A percentile compares a stretch with the other conserved stretches of the same genome.
Evolutionary conservation across 2,329 filamentous ascomycete genomes (phyloP).

Genomic region (Ophiostoma quercus): DNA sequence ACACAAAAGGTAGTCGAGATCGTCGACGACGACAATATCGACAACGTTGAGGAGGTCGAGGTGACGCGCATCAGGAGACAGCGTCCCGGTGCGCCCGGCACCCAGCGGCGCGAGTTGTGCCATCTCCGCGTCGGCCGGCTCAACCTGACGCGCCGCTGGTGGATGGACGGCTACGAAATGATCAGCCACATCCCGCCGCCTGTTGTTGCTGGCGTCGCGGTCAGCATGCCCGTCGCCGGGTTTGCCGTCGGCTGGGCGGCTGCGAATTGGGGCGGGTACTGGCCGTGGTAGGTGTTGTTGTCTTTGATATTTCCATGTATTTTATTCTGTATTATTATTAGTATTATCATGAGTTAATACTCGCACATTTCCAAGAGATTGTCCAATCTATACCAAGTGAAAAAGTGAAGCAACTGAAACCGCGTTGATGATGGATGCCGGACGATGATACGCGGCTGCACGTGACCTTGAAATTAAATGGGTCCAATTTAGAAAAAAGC

Average conservation of each 20-base stretch:
- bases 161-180: conserved; percentile 25
- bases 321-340: neutral
- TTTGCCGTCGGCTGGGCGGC: conserved; percentile 22
- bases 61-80: conserved; percentile 4
- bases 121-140: conserved; percentile 25
- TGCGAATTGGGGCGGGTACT: conserved; percentile 18
- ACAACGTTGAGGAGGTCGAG: conserved; percentile 12
- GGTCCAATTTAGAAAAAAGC: conserved; percentile 5
- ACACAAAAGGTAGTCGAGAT: neutral
- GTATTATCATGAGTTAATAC: neutral
- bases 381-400: too few species aligned
- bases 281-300: conserved; percentile 7
- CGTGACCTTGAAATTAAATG: neutral
- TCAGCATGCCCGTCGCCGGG: conserved; percentile 23
- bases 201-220: conserved; percentile 17
- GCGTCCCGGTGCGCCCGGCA: neutral
- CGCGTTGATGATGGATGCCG: too few species aligned
- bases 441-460: neutral
- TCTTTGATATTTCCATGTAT: too few species aligned
- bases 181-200: conserved; percentile 22
- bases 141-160: conserved; percentile 26
- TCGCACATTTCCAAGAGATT: too few species aligned
- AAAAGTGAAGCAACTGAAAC: too few species aligned
- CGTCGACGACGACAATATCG: neutral
- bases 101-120: conserved; percentile 22